phyloP scores from a whole-genome alignment of 805 yeast species.

The Wickerhamiella cacticola region DNA sequence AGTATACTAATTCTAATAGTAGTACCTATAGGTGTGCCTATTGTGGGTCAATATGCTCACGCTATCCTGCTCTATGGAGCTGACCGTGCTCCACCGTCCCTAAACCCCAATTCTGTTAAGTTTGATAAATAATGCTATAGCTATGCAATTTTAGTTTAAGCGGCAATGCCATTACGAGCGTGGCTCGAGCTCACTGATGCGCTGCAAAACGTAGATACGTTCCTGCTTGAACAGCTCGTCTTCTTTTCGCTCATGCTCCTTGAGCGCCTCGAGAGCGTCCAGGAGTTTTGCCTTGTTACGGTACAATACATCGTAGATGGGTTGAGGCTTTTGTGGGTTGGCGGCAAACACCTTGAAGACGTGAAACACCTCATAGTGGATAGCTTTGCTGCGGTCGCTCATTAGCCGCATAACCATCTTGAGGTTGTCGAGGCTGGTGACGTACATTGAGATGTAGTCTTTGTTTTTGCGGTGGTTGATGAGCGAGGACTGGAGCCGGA shows the following conservation, averaged over 20 bases:
- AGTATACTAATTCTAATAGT: too few relatives aligned
- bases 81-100: too few relatives aligned
- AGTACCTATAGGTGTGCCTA: too few relatives aligned
- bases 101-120: too few relatives aligned
- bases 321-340: conserved; percentile 78
- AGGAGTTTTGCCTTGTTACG: conserved; percentile 73
- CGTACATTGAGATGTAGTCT: conserved; percentile 59
- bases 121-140: not conserved
- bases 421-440: conserved; percentile 68
- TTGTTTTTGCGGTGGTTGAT: conserved; percentile 62
- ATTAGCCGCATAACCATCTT: conserved; percentile 76
- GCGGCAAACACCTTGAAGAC: conserved; percentile 94
- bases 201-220: conserved; percentile 63
- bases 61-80: too few relatives aligned
- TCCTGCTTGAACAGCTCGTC: conserved; percentile 64
- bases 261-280: conserved; percentile 51
- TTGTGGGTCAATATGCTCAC: too few relatives aligned
- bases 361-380: conserved; percentile 84
- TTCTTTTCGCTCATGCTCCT: conserved; percentile 45
- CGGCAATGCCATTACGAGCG: not conserved
- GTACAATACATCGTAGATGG: conserved; percentile 64
- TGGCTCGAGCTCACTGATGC: conserved; percentile 37
- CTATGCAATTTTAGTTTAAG: not conserved
- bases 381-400: conserved; percentile 78
- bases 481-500: conserved; percentile 57